Base-by-base conservation (phyloP, 805 yeast species). In the Wickerhamiella bombiphila region DNA sequence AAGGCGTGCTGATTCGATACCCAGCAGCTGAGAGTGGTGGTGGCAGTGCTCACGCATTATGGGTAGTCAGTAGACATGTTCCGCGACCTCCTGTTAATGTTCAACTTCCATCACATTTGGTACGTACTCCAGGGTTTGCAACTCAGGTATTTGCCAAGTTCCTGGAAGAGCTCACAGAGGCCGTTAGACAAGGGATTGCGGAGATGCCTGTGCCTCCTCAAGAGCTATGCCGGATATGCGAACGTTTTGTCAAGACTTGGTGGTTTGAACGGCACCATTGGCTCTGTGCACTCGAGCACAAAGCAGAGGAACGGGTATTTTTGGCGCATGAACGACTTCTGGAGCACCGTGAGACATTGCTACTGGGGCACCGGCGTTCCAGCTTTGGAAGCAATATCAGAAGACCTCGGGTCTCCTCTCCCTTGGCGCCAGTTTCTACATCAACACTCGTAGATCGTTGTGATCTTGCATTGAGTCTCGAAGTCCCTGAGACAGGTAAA, bases 191-290 rank as follows among this genome's bases (percentile, higher is more conserved):
- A 2, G 79, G 78, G 46, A 79, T 41, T 66, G 42, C 40, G 18
- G 38, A 47, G 20, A 41, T 82, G 0, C 93, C 94, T 0, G 68
- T 73, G n/a, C 95, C 94, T 1, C 76, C 76, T 18, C 68, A 74
- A 40, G 83, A 80, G 26, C 61, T 91, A 22, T 91, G 99, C 56
- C 69, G 95, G 34, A 85, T 91, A 20, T 91, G 99, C 58, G 99
- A 91, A 52, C 74, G 75, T 22, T 70, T 70, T 34, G 75, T 85
- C n/a, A 95, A 94, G 3, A 80, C 85, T 3, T 91, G 98, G 98
- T 91, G 93, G 79, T 64, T 91, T 29, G 98, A 88, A 49, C 69
- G 76, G 35, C 99, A 91, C 58, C 77, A 88, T 1, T 91, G 85
- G 51, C 61, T 80, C 34, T 91, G 99, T 50, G 64, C 80, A 21